phyloP scores from a whole-genome alignment of 2,329 filamentous ascomycete species.

The Fusarium agapanthi region DNA sequence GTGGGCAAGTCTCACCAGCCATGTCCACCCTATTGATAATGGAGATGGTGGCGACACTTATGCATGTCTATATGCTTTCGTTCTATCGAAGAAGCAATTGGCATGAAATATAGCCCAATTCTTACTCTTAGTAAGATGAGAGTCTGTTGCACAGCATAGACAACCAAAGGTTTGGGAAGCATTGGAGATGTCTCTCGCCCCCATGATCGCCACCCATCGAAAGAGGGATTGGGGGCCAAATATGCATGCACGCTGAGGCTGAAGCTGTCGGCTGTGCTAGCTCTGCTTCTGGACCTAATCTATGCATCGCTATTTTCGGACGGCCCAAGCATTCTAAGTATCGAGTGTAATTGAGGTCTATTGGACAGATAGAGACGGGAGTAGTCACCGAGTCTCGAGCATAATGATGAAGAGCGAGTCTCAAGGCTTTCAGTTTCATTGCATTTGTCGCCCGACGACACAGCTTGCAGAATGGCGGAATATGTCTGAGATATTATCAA shows the following conservation, averaged over 20 bases:
- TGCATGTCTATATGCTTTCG: no score
- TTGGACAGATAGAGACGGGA: no score
- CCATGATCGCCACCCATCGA: not conserved
- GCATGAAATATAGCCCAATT: no score
- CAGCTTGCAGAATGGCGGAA: accelerated
- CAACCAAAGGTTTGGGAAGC: not conserved
- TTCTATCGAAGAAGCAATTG: not conserved
- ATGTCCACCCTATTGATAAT: not conserved
- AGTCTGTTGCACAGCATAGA: no score
- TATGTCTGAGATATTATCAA: not conserved
- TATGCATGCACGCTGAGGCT: not conserved
- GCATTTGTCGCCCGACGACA: accelerated
- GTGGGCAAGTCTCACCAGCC: not conserved
- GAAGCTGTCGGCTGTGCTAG: not conserved
- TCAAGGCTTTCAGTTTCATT: not conserved
- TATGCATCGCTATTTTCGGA: no score
- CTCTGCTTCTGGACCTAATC: not conserved
- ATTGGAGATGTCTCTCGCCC: not conserved
- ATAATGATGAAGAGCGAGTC: not conserved
- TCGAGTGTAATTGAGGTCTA: no score
- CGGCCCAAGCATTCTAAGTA: no score
- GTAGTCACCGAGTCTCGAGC: not conserved
- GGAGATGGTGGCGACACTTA: not conserved
- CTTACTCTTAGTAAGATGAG: not conserved
- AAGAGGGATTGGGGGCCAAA: not conserved